Evolutionary conservation across 139 green algal genomes (phyloP).

Genomic region (Chlamydomonas sp.): DNA sequence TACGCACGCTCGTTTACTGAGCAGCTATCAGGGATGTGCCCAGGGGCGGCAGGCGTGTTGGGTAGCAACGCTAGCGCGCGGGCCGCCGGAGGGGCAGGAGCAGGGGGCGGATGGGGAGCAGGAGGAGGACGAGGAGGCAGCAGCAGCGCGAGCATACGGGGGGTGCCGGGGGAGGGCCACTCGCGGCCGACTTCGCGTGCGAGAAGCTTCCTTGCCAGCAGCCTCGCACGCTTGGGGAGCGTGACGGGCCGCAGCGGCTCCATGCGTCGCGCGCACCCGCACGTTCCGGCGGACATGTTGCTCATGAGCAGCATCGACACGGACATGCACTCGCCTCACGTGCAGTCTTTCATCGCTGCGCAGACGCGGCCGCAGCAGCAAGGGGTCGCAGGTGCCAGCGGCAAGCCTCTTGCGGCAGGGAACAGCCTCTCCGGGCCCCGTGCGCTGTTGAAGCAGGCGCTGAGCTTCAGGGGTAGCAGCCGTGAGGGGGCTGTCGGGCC

Average conservation of each 20-base stretch:
- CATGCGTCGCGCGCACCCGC: no score
- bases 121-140: background rate
- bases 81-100: no score
- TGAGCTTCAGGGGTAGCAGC: background rate
- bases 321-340: background rate
- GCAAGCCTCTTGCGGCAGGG: background rate
- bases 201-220: background rate
- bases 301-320: background rate
- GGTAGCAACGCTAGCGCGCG: no score
- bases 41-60: no score
- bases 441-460: constrained; percentile 19
- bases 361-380: background rate
- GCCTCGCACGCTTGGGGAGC: background rate
- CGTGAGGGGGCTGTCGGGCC: background rate
- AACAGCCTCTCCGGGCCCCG: constrained; percentile 13
- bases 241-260: background rate
- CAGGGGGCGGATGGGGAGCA: no score
- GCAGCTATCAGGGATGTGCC: no score
- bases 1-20: no score
- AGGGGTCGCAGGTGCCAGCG: background rate
- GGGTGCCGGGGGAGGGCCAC: background rate
- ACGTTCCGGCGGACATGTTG: no score
- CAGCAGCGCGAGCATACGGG: background rate
- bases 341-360: background rate
- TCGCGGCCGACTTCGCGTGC: background rate